phyloP scores from a whole-genome alignment of 768 basidiomycete species.

The Lactarius evosmus region DNA sequence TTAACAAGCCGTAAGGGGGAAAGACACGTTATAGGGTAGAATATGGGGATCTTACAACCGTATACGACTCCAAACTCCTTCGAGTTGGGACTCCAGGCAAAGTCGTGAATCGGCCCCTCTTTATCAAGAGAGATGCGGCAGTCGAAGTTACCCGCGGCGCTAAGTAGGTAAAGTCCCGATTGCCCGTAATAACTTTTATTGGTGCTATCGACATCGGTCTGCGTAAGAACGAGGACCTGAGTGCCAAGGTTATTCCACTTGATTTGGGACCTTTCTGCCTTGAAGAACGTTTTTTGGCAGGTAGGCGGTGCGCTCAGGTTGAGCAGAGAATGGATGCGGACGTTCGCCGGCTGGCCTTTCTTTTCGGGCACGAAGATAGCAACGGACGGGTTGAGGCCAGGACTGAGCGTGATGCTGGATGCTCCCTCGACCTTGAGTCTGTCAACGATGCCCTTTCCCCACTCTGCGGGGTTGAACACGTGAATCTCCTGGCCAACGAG shows the following conservation, averaged over 20 bases:
- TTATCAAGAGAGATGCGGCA: conserved; percentile 87
- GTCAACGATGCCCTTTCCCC: conserved; percentile 74
- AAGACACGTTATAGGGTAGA: not conserved
- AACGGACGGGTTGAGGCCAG: conserved; percentile 82
- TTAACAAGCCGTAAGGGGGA: not conserved
- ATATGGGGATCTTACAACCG: conserved; percentile 68
- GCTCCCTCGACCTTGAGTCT: conserved; percentile 83
- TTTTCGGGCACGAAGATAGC: conserved; percentile 93
- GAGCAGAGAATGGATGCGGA: conserved; percentile 78
- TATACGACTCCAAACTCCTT: conserved; percentile 97
- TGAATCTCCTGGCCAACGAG: conserved; percentile 80
- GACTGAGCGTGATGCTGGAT: conserved; percentile 71
- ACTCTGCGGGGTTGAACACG: conserved; percentile 76
- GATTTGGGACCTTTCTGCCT: conserved; percentile 87
- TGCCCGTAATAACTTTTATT: conserved; percentile 99
- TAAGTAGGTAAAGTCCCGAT: conserved; percentile 90
- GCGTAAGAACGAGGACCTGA: conserved; percentile 85
- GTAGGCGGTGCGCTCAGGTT: conserved; percentile 62
- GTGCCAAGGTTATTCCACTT: conserved; percentile 98
- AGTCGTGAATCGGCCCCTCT: conserved; percentile 97
- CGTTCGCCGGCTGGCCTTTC: conserved; percentile 89
- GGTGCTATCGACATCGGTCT: conserved; percentile 95
- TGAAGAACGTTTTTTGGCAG: conserved; percentile 91
- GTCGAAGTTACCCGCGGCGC: conserved; percentile 90
- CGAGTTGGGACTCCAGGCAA: conserved; percentile 92